phyloP scores from a whole-genome alignment of 2,329 filamentous ascomycete species.

The Exophiala alcalophila region DNA sequence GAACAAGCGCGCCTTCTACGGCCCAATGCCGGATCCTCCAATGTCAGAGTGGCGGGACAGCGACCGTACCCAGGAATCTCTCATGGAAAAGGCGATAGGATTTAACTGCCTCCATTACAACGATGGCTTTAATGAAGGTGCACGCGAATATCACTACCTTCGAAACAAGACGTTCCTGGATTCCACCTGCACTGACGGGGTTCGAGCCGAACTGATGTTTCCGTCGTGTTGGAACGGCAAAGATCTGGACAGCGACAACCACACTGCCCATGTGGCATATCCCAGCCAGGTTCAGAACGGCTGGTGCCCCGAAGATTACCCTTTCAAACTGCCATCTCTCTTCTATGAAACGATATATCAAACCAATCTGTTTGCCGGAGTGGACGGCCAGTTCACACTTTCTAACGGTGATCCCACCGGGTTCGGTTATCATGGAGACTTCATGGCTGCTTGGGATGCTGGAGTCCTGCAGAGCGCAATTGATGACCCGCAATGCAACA shows the following conservation, averaged over 20 bases:
- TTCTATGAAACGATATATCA: conserved; percentile 86
- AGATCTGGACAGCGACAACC: conserved; percentile 53
- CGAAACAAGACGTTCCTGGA: conserved; percentile 79
- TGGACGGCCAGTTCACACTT: too few species aligned
- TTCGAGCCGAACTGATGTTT: conserved; percentile 83
- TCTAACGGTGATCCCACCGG: conserved; percentile 59
- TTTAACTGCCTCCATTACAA: conserved; percentile 94
- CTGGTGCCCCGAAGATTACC: conserved; percentile 67
- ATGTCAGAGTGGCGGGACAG: conserved; percentile 68
- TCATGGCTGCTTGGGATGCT: conserved; percentile 71
- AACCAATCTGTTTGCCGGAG: conserved; percentile 62
- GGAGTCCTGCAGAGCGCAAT: conserved; percentile 65
- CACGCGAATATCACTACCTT: conserved; percentile 76
- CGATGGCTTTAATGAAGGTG: conserved; percentile 59
- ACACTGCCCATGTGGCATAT: conserved; percentile 70
- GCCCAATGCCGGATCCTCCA: conserved; percentile 63
- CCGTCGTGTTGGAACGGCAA: conserved; percentile 84
- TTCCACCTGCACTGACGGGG: conserved; percentile 73
- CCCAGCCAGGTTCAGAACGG: conserved; percentile 74
- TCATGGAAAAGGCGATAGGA: conserved; percentile 78
- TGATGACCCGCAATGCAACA: conserved; percentile 63
- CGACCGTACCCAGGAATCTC: conserved; percentile 65
- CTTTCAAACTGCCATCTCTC: conserved; percentile 67
- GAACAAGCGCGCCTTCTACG: conserved; percentile 64
- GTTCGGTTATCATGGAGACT: conserved; percentile 59